Evolutionary conservation across 768 basidiomycete species (phyloP), one percentile per base, ranked within the genome.

Genomic region (Agaricus blazei): DNA sequence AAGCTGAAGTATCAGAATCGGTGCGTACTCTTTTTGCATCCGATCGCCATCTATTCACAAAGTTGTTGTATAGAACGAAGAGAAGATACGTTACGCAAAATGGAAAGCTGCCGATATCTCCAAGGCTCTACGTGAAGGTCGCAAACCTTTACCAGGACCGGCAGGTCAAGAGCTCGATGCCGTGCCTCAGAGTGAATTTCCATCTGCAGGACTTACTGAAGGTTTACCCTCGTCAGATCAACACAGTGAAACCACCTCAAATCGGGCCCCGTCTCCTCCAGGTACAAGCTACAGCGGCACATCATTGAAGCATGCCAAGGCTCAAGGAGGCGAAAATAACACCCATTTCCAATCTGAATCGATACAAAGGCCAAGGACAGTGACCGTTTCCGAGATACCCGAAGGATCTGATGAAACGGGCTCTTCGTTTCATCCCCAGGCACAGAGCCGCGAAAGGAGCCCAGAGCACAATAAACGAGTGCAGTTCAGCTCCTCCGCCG

Each of bases 41-140:
- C 41, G 5, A 15, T 23, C 27, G 11, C 34, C 34, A 34, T 34
- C 1, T 11, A 11, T 11, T 34, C 9, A 8, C 1, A 34, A 11
- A 7, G 2, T 34, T 24, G 15, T 38, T 54, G 26, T 55, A 19
- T 56, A 96, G 92, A 82, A 84, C 59, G 85, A 85, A 61, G 89
- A 89, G 59, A 98, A 97, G 70, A 82, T 96, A 36, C 85, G 83
- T 54, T 99, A 98, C 70, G 83, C 94, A 3, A 93, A 97, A 68
- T 99, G 97, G 95, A 98, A 98, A 68, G 96, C 96, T 37, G 87
- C 89, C 11, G 93, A 97, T 59, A 94, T 98, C 19, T 84, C 91
- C 15, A 98, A 91, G 68, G 94, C 96, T 1, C 81, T 94, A 65
- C 85, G 95, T n/a, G 96, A 98, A 68, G 95, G 97, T 4, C 81